Conservation (phyloP, 164 flowering plant species). For the Malania oleifera region DNA sequence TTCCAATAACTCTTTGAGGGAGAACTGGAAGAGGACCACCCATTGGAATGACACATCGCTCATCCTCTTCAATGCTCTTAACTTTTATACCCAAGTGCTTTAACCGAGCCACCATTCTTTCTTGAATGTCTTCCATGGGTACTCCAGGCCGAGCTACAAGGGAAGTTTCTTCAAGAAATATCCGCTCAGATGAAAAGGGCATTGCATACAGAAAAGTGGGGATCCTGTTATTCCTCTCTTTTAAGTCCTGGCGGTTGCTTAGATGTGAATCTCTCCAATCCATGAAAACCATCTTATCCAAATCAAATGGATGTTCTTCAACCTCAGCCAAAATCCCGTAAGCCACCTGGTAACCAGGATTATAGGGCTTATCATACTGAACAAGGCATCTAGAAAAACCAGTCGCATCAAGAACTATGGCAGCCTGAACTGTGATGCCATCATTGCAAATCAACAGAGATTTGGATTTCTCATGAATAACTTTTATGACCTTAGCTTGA, state of each 20-base stretch:
- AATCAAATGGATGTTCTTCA: slow-evolving; percentile 85
- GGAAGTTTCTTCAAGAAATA: slow-evolving; percentile 93
- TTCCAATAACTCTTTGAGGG: slow-evolving; percentile 86
- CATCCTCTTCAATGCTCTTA: slow-evolving; percentile 85
- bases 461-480: slow-evolving; percentile 72
- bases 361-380: slow-evolving; percentile 86
- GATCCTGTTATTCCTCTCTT: slow-evolving; percentile 56
- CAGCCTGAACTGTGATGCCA: slow-evolving; percentile 72
- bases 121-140: slow-evolving; percentile 68
- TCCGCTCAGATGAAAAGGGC: slow-evolving; percentile 79
- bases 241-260: slow-evolving; percentile 32
- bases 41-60: slow-evolving; percentile 86
- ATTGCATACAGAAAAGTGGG: slow-evolving; percentile 93
- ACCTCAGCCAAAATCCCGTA: slow-evolving; percentile 93
- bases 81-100: slow-evolving; percentile 83
- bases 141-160: slow-evolving; percentile 89
- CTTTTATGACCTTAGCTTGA: slow-evolving; percentile 79
- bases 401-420: slow-evolving; percentile 89
- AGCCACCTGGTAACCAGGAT: slow-evolving; percentile 93
- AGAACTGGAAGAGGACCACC: slow-evolving; percentile 94
- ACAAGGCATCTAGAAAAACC: slow-evolving; percentile 82
- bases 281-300: slow-evolving; percentile 92
- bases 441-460: slow-evolving; percentile 74
- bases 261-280: slow-evolving; percentile 94
- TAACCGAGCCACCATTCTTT: slow-evolving; percentile 83